Percentiles rank a stretch among this genome's conserved stretches.
Evolutionary conservation across 2,329 filamentous ascomycete genomes (phyloP).

Genomic region (Aspergillus fumigatiaffinis): DNA sequence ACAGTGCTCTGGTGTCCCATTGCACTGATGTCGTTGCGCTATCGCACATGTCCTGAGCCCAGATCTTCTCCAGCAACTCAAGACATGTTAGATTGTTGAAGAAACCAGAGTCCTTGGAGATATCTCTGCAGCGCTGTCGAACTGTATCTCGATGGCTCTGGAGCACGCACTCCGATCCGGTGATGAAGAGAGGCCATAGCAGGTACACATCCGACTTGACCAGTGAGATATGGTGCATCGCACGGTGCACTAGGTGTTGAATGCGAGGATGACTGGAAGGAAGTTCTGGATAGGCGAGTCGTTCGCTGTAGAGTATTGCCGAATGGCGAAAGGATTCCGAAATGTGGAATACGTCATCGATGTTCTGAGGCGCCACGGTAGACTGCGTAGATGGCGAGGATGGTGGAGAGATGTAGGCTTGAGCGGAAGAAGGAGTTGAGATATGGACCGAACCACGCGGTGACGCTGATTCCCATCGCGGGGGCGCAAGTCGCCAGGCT

Average conservation of each 20-base stretch:
- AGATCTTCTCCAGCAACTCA: slow-evolving; percentile 80
- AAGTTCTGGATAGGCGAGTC: slow-evolving; percentile 71
- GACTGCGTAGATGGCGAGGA: slow-evolving; percentile 23
- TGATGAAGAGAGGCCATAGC: slow-evolving; percentile 88
- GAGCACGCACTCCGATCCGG: slow-evolving; percentile 83
- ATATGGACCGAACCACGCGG: slow-evolving; percentile 8
- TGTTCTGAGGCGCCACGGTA: slow-evolving; percentile 54
- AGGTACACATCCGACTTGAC: slow-evolving; percentile 84
- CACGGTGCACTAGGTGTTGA: slow-evolving; percentile 75
- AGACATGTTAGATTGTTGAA: slow-evolving; percentile 87
- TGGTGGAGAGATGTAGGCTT: slow-evolving; percentile 28
- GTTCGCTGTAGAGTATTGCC: slow-evolving; percentile 83
- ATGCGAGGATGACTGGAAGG: slow-evolving; percentile 73
- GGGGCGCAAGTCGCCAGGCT: slow-evolving; percentile 69
- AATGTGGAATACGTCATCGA: slow-evolving; percentile 72
- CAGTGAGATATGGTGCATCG: slow-evolving; percentile 76
- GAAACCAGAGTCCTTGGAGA: slow-evolving; percentile 85
- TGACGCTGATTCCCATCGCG: slow-evolving; percentile 15
- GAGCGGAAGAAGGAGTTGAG: slow-evolving; percentile 9
- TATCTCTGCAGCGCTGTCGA: slow-evolving; percentile 74
- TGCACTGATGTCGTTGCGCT: not conserved
- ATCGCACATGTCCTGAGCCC: slow-evolving; percentile 48
- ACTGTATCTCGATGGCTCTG: slow-evolving; percentile 75
- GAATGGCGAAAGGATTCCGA: slow-evolving; percentile 89
- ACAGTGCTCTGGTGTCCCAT: not conserved